Evolutionary conservation across 805 yeast genomes (phyloP), one percentile per base, ranked within the genome.

Genomic region (Saccharomycopsis sp.): DNA sequence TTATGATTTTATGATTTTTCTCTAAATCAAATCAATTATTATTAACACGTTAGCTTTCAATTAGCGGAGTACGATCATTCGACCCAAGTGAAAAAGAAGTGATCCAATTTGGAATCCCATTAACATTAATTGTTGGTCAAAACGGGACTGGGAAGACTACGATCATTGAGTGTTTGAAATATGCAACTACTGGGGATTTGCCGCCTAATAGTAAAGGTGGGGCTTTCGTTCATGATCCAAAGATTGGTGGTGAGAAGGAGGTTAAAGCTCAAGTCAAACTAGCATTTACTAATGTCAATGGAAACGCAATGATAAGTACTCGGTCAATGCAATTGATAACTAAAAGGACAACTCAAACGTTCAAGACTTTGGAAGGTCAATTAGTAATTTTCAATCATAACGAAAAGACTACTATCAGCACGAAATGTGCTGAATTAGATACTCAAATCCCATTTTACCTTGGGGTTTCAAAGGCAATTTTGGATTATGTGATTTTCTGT

Each of bases 141-240:
- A 93, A 93, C 63, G 97, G 98, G 26, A 83, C 95, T 23, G 98
- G 98, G 8, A 90, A 93, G 60, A 93, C 97, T 0, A 89, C 97
- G 1, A 81, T 93, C 46, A 94, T 93, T 51, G 99, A 93, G 62
- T 88, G 97, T 59, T 68, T 93, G 49, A 77, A 88, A 59, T 93
- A 88, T 62, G 90, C 94, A 17, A 87, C 98, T 8, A 90, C 98
- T 0, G 97, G 97, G 7, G 93, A 84, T 57, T 66, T 89, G 47
- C 99, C 99, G 1, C 98, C 98, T 0, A 89, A 90, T 57, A 79
- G 89, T 36, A 88, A 85, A 59, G 95, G 95, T 42, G 97, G 97
- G 6, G 97, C 97, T 1, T 93, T 93, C 60, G 75, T 93, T 5
- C 93, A 88, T 56, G 98, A 93, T 65, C 97, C 98, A 0, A 78